Conservation (phyloP, 306 rosid species). For the Echinosophora koreensis region DNA sequence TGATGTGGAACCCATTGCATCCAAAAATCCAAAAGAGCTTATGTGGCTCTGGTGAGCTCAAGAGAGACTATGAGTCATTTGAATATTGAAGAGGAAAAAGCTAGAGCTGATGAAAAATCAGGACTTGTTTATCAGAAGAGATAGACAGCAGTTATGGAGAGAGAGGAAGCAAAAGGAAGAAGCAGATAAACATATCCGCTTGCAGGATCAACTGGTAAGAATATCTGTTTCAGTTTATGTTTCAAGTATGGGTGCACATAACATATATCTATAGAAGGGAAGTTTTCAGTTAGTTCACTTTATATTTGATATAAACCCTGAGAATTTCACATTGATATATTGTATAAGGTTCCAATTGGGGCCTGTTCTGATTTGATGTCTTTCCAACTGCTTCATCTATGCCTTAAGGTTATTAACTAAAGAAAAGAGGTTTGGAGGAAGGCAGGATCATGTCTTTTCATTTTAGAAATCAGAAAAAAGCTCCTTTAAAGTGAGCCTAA, state of each 20-base stretch:
- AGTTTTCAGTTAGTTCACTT: neutral
- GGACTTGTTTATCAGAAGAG: constrained; percentile 73
- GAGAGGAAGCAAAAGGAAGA: constrained; percentile 85
- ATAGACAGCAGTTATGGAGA: constrained; percentile 68
- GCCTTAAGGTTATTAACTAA: neutral
- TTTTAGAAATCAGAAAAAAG: too few species aligned
- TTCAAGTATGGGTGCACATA: neutral
- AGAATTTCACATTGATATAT: neutral
- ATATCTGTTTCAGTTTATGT: constrained; percentile 43
- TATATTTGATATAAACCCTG: neutral
- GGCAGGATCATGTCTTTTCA: neutral
- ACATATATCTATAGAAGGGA: neutral
- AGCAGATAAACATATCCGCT: neutral
- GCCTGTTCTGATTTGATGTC: neutral
- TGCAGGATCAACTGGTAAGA: constrained; percentile 50
- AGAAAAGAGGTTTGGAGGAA: neutral
- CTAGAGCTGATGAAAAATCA: constrained; percentile 71
- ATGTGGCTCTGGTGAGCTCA: too few species aligned
- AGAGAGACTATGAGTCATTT: constrained; percentile 48
- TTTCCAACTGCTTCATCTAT: neutral
- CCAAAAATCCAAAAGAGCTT: constrained; percentile 74
- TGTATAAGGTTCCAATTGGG: neutral
- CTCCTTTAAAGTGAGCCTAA: too few species aligned
- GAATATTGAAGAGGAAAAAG: constrained; percentile 70
- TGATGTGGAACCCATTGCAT: constrained; percentile 83